These are phyloP conservation scores for Phytopythium aichiense DNA, from an alignment of 352 stramenopile species.

Conservation along the genomic window DNA sequence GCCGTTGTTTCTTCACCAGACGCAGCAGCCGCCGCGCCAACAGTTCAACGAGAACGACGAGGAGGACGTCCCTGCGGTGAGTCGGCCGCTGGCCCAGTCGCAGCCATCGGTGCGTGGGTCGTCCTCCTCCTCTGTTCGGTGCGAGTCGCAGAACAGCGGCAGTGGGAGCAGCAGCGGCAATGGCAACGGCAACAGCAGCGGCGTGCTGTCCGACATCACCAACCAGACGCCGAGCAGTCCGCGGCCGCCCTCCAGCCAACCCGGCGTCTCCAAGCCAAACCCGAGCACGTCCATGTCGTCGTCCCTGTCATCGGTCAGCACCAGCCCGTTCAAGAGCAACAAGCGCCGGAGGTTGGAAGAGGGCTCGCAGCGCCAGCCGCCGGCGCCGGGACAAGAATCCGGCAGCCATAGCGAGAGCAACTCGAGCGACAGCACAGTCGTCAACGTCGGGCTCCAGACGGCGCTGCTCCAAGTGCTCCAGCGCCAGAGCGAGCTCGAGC, in stretches of 20 bases:
- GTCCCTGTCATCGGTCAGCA: constrained; percentile 2
- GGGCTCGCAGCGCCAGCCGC: constrained; percentile 8
- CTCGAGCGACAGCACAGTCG: constrained; percentile 17
- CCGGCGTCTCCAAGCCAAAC: background rate
- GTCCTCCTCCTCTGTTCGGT: background rate
- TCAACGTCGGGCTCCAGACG: constrained; percentile 29
- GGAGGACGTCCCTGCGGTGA: background rate
- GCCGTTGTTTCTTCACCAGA: background rate
- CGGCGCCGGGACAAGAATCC: constrained; percentile 9
- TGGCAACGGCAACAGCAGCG: constrained; percentile 1
- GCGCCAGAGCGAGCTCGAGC: constrained; percentile 27
- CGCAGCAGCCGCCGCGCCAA: background rate
- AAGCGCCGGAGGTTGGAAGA: constrained; percentile 27
- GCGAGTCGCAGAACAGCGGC: constrained; percentile 2
- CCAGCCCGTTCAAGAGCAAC: constrained; percentile 21
- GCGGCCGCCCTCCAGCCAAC: background rate
- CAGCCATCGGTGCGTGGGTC: constrained; percentile 1
- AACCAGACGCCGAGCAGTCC: constrained; percentile 29
- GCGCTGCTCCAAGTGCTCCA: constrained; percentile 31
- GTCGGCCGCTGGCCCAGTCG: background rate
- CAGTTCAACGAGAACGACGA: background rate
- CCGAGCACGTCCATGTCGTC: background rate
- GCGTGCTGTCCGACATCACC: constrained; percentile 59
- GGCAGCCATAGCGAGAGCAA: constrained; percentile 13
- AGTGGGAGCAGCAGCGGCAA: background rate